A percentile compares a stretch with the other conserved stretches of the same genome.
phyloP scores from a whole-genome alignment of 2,329 filamentous ascomycete genomes.

The Microdochium nivale region DNA sequence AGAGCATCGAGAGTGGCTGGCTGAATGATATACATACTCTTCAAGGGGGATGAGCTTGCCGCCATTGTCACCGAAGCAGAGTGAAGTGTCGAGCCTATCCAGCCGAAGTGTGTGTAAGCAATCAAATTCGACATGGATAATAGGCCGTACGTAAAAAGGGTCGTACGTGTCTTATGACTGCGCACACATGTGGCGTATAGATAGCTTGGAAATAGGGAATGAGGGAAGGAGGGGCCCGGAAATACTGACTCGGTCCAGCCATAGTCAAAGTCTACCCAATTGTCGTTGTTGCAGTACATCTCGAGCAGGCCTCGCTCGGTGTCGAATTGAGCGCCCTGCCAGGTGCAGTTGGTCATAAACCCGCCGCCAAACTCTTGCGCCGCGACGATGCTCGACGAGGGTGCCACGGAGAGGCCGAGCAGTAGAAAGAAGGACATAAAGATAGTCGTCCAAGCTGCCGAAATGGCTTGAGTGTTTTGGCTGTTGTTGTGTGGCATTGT shows the following conservation, averaged over 20 bases:
- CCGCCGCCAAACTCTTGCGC: slow-evolving; percentile 14
- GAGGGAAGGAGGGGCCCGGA: too few relatives aligned
- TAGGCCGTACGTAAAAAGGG: too few relatives aligned
- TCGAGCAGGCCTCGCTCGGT: slow-evolving; percentile 18
- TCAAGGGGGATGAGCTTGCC: slow-evolving; percentile 14
- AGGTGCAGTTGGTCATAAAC: slow-evolving; percentile 26
- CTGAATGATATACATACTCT: slow-evolving; percentile 9
- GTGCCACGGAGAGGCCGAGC: slow-evolving; percentile 3
- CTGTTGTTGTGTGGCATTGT: not conserved
- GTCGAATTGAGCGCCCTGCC: slow-evolving; percentile 17
- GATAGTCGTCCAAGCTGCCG: not conserved
- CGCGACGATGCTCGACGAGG: slow-evolving; percentile 16
- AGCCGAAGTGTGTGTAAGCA: too few relatives aligned
- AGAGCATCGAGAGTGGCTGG: not conserved
- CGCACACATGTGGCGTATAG: too few relatives aligned
- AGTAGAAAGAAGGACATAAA: slow-evolving; percentile 2
- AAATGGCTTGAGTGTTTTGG: not conserved
- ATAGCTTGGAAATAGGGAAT: too few relatives aligned
- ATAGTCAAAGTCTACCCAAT: slow-evolving; percentile 23
- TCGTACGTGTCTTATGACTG: too few relatives aligned
- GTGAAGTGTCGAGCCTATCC: slow-evolving; percentile 27
- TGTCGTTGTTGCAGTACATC: slow-evolving; percentile 29
- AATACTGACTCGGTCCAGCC: slow-evolving; percentile 28
- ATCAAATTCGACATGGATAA: too few relatives aligned
- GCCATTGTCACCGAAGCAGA: slow-evolving; percentile 18